phyloP scores from a whole-genome alignment of 345 rosid species.

The Anacardium occidentale region DNA sequence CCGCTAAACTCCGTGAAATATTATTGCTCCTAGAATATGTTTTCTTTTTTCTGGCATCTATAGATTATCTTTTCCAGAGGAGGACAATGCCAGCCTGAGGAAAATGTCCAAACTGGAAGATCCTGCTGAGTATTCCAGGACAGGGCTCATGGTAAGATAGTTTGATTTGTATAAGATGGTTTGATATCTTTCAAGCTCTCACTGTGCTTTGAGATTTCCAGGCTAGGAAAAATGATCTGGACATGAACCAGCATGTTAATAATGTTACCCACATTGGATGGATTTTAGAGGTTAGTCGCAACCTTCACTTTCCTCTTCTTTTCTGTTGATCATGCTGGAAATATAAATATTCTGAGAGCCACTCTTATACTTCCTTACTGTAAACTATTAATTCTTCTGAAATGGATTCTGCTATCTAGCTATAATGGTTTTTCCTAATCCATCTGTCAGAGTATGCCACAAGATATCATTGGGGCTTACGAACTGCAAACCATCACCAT shows the following conservation, averaged over 20 bases:
- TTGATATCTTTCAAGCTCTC: not conserved
- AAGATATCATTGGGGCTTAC: conserved; percentile 74
- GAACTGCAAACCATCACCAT: conserved; percentile 81
- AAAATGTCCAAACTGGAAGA: conserved; percentile 80
- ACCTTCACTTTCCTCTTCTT: not conserved
- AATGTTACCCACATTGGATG: conserved; percentile 88
- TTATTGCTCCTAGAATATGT: conserved; percentile 7
- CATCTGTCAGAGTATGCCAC: conserved; percentile 83
- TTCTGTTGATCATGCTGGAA: not conserved
- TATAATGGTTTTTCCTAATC: not conserved
- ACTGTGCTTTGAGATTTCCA: conserved; percentile 28
- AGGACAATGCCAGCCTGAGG: conserved; percentile 62
- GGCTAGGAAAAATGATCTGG: conserved; percentile 92
- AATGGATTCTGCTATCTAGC: not conserved
- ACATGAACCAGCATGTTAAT: conserved; percentile 97
- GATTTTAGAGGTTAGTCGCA: conserved; percentile 80
- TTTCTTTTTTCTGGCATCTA: conserved; percentile 1
- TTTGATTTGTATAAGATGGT: conserved; percentile 7
- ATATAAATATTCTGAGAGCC: not conserved
- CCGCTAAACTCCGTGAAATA: not conserved
- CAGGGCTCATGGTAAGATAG: conserved; percentile 64
- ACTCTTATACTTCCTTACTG: not conserved
- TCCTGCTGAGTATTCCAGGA: conserved; percentile 62
- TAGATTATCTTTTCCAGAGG: conserved; percentile 87
- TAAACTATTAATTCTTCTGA: not conserved